phyloP scores from a whole-genome alignment of 2,329 filamentous ascomycete species.

The Alternaria rosae region DNA sequence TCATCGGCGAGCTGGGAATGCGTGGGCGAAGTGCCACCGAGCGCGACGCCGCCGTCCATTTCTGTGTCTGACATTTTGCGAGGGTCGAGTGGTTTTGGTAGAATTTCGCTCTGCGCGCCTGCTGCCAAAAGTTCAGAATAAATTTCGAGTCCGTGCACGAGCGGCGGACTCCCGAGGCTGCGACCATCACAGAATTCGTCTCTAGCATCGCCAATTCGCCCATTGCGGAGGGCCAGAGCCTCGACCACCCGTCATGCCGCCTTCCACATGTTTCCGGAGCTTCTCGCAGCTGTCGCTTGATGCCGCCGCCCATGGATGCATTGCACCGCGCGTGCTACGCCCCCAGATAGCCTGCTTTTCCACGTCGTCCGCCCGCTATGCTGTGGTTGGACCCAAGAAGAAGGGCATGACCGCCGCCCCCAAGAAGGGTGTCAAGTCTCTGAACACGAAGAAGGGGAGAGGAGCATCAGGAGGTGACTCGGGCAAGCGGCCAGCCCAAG shows the following conservation, averaged over 20 bases:
- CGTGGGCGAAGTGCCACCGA: constrained; percentile 28
- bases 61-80: constrained; percentile 36
- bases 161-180: constrained; percentile 39
- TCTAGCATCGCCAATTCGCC: constrained; percentile 29
- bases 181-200: constrained; percentile 21
- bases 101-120: constrained; percentile 5
- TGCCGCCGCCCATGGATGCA: constrained; percentile 26
- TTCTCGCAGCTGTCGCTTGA: constrained; percentile 44
- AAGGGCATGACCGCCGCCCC: constrained; percentile 37
- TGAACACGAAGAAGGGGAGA: constrained; percentile 54
- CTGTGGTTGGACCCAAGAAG: constrained; percentile 34
- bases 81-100: background rate
- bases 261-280: constrained; percentile 42
- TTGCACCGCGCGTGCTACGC: constrained; percentile 34
- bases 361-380: constrained; percentile 41
- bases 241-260: constrained; percentile 38
- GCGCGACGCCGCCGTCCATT: constrained; percentile 41
- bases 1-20: constrained; percentile 38
- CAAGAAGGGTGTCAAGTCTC: constrained; percentile 48
- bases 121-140: constrained; percentile 14
- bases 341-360: constrained; percentile 45
- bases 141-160: constrained; percentile 29
- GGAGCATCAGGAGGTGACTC: constrained; percentile 50
- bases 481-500: constrained; percentile 66
- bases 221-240: constrained; percentile 38